phyloP scores from a whole-genome alignment of 371 early-diverging fungal genomes.

The Mucor mucedo region DNA sequence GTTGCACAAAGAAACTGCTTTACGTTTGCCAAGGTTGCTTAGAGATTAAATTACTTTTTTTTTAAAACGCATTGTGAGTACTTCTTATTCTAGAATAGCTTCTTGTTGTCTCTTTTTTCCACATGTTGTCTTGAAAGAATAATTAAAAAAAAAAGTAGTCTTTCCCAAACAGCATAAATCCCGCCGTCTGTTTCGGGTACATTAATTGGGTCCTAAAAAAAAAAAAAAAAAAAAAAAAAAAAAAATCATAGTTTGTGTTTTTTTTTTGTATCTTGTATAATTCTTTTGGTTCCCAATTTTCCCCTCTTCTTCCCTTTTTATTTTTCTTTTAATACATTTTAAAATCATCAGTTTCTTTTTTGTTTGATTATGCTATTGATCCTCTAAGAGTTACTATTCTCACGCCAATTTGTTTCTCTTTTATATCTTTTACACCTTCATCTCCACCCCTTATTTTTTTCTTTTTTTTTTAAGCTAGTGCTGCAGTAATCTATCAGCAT shows the following conservation, averaged over 20 bases:
- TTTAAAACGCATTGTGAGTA: background rate
- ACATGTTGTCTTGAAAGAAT: slow-evolving; percentile 1
- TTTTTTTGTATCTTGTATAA: no score
- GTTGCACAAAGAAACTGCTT: background rate
- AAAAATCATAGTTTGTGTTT: no score
- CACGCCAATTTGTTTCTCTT: slow-evolving; percentile 13
- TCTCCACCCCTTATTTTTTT: slow-evolving; percentile 4
- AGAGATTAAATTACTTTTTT: background rate
- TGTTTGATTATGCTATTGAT: slow-evolving; percentile 14
- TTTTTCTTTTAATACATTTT: slow-evolving; percentile 5
- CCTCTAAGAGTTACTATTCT: slow-evolving; percentile 10
- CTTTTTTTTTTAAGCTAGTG: background rate
- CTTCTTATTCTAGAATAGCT: background rate
- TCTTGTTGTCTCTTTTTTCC: background rate
- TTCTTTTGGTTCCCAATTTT: slow-evolving; percentile 13
- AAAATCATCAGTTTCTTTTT: background rate
- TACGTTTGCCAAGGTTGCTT: slow-evolving; percentile 2
- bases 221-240: no score
- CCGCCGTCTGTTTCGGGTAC: slow-evolving; percentile 31
- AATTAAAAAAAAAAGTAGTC: background rate
- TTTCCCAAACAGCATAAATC: slow-evolving; percentile 21
- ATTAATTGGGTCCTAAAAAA: slow-evolving; percentile 25
- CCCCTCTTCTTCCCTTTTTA: slow-evolving; percentile 12
- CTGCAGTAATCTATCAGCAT: slow-evolving; percentile 14
- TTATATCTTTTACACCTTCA: background rate